Conservation (phyloP, 345 rosid genomes). For the Excoecaria cochinchinensis region DNA sequence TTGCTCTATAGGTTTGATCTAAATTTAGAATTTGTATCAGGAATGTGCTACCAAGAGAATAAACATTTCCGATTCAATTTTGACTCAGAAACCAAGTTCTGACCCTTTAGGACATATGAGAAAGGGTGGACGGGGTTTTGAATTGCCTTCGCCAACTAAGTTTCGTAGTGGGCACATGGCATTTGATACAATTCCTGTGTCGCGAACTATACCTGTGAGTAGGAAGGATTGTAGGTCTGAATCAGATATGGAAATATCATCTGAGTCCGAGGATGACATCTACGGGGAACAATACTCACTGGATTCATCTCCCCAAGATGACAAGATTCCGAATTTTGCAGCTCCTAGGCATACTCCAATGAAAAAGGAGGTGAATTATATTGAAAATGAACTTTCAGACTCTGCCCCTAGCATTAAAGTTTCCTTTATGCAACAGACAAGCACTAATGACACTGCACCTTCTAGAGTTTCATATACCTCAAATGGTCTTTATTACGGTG, state of each 20-base stretch:
- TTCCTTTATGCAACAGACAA: conserved; percentile 4
- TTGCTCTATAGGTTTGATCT: background rate
- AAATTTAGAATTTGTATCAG: conserved; percentile 16
- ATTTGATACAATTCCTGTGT: conserved; percentile 12
- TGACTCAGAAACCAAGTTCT: conserved; percentile 5
- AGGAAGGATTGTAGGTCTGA: conserved; percentile 39
- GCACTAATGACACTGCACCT: background rate
- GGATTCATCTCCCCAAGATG: conserved; percentile 71
- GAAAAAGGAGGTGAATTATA: conserved; percentile 9
- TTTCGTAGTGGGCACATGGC: conserved; percentile 23
- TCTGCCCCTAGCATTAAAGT: background rate
- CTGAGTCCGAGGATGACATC: conserved; percentile 68
- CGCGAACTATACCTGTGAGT: conserved; percentile 1
- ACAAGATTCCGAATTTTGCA: conserved; percentile 39
- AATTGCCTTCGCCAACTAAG: conserved; percentile 20
- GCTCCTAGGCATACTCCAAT: conserved; percentile 34
- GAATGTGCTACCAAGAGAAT: conserved; percentile 4
- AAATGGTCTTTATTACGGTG: background rate
- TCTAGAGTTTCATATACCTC: background rate
- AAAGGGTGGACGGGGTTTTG: conserved; percentile 7
- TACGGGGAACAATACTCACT: conserved; percentile 42
- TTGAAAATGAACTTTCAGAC: conserved; percentile 5
- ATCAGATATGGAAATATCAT: conserved; percentile 60
- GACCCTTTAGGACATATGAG: conserved; percentile 6
- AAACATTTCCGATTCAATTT: background rate